Conservation (phyloP, 768 basidiomycete genomes). For the Boletales sp. region DNA sequence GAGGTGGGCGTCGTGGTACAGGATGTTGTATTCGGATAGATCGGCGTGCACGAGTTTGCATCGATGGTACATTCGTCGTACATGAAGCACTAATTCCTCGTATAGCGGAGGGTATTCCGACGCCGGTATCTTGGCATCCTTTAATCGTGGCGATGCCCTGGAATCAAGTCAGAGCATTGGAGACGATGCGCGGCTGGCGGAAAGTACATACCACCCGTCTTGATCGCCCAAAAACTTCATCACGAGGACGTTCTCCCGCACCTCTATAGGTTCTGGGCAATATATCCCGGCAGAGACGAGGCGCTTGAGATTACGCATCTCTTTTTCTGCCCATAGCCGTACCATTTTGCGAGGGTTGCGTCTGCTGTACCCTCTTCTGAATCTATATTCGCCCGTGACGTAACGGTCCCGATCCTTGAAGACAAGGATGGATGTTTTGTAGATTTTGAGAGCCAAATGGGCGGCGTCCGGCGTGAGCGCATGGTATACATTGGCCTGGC, state of each 20-base stretch:
- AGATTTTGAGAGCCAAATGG: constrained; percentile 94
- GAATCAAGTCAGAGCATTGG: not conserved
- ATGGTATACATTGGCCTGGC: constrained; percentile 95
- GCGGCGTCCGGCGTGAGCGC: constrained; percentile 52
- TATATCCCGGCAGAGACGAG: constrained; percentile 78
- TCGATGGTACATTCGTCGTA: constrained; percentile 81
- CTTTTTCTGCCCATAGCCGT: constrained; percentile 97
- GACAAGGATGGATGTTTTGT: constrained; percentile 95
- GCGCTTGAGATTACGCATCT: constrained; percentile 92
- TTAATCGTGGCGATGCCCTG: constrained; percentile 91
- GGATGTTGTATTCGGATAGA: constrained; percentile 96
- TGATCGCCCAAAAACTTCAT: constrained; percentile 88
- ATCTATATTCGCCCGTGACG: constrained; percentile 94
- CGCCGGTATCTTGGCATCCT: constrained; percentile 70
- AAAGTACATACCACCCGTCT: constrained; percentile 68
- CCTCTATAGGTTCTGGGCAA: constrained; percentile 88
- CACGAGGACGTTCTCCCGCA: constrained; percentile 93
- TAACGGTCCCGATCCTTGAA: constrained; percentile 99
- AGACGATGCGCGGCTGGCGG: not conserved
- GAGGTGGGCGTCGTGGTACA: constrained; percentile 78
- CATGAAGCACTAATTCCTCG: constrained; percentile 69
- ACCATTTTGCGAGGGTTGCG: constrained; percentile 99
- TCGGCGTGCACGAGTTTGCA: constrained; percentile 98
- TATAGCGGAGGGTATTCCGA: constrained; percentile 62
- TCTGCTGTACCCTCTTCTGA: constrained; percentile 83